Conservation (phyloP, 148 eudicot species). For the Rhododendron mucronatum region DNA sequence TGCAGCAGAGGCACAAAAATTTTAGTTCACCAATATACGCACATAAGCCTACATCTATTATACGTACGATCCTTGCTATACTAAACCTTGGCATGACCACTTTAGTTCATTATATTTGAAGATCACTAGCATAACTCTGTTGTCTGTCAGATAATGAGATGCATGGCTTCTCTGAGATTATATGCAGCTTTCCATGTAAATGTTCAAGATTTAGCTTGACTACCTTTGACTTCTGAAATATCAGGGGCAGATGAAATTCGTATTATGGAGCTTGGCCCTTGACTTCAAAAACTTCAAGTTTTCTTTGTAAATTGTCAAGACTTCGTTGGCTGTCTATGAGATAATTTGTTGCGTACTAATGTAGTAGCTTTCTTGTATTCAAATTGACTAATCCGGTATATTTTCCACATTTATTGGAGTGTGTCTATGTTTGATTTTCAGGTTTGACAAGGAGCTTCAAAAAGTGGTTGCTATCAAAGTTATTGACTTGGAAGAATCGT, state of each 20-base stretch:
- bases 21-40: not conserved
- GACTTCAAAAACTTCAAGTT: not conserved
- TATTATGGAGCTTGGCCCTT: not conserved
- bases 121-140: not conserved
- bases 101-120: not conserved
- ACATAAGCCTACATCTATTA: not conserved
- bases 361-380: not conserved
- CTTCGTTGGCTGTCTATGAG: not conserved
- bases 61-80: not conserved
- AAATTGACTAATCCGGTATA: no score
- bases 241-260: not conserved
- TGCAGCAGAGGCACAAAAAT: not conserved
- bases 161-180: not conserved
- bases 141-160: not conserved
- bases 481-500: constrained; percentile 97
- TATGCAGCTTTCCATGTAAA: not conserved
- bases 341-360: constrained; percentile 3
- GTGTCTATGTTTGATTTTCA: constrained; percentile 29
- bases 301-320: not conserved
- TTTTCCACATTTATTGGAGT: no score
- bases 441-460: constrained; percentile 87
- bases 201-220: not conserved
- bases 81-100: not conserved
- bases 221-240: not conserved
- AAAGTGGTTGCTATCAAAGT: constrained; percentile 92